Evolutionary conservation across 129 eudicot species (phyloP).

Genomic region (Arctium lappa): DNA sequence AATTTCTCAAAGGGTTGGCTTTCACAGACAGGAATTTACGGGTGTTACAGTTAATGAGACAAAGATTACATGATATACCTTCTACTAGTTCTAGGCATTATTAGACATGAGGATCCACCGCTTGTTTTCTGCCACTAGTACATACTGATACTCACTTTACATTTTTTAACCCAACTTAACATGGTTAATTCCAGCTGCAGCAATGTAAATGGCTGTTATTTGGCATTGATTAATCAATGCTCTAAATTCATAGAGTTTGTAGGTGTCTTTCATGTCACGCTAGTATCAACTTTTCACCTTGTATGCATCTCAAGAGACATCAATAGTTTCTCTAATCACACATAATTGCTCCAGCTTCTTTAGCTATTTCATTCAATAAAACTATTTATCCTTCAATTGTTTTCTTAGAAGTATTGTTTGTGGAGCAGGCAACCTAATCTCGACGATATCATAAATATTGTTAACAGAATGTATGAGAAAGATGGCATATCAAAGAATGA

Average conservation of each 20-base stretch:
- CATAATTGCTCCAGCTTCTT: neutral
- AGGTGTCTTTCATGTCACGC: neutral
- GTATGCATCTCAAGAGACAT: neutral
- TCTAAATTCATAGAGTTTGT: neutral
- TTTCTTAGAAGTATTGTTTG: conserved; percentile 20
- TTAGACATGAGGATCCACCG: neutral
- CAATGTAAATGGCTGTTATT: conserved; percentile 5
- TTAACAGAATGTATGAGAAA: conserved; percentile 87
- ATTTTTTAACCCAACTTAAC: neutral
- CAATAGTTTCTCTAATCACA: neutral
- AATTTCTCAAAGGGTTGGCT: too few relatives aligned
- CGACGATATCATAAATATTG: conserved; percentile 92
- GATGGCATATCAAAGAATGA: conserved; percentile 84
- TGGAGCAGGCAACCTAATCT: conserved; percentile 85
- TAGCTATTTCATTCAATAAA: conserved; percentile 2
- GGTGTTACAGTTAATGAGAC: too few relatives aligned
- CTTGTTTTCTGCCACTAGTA: neutral
- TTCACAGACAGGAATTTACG: too few relatives aligned
- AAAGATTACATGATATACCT: neutral
- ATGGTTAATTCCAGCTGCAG: neutral
- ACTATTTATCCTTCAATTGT: conserved; percentile 1
- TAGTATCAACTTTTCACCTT: neutral
- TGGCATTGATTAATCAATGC: conserved; percentile 2
- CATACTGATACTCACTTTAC: neutral
- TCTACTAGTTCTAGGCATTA: neutral